A percentile compares a stretch with the other conserved stretches of the same genome.
phyloP scores from a whole-genome alignment of 768 basidiomycete genomes.

The Psilocybe tampanensis region DNA sequence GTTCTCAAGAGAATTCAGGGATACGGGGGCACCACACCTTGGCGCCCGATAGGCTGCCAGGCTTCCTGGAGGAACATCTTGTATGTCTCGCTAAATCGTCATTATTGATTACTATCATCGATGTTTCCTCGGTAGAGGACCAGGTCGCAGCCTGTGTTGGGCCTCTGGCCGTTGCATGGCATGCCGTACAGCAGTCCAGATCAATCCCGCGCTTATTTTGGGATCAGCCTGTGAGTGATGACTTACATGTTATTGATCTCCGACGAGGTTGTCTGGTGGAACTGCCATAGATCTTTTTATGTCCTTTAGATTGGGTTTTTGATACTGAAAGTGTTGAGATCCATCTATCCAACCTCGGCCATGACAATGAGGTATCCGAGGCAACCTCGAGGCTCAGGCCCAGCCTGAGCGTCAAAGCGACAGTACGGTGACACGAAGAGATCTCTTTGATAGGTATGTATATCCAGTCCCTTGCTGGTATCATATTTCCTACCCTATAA shows the following conservation, averaged over 20 bases:
- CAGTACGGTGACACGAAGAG: no score
- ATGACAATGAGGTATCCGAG: background rate
- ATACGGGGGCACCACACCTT: background rate
- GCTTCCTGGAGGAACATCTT: background rate
- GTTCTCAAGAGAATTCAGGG: background rate
- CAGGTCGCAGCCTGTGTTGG: background rate
- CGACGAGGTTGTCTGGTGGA: background rate
- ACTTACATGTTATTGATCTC: background rate
- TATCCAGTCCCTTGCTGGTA: no score
- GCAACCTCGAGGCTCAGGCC: background rate
- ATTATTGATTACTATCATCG: background rate
- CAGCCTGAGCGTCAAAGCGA: no score
- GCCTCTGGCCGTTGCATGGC: background rate
- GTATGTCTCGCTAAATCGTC: no score
- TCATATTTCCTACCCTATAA: no score
- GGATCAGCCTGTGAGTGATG: background rate
- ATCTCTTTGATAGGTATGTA: background rate
- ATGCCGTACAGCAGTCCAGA: background rate
- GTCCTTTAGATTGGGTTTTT: background rate
- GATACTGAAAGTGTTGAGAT: background rate
- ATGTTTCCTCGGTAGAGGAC: background rate
- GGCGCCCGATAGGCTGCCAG: background rate
- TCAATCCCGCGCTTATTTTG: background rate
- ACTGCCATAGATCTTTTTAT: background rate
- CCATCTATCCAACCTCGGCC: background rate